A percentile compares a stretch with the other conserved stretches of the same genome.
These are phyloP conservation scores for Pseudocercospora pini-densiflorae DNA, from an alignment of 2,329 filamentous ascomycete species.

Conservation along the genomic window DNA sequence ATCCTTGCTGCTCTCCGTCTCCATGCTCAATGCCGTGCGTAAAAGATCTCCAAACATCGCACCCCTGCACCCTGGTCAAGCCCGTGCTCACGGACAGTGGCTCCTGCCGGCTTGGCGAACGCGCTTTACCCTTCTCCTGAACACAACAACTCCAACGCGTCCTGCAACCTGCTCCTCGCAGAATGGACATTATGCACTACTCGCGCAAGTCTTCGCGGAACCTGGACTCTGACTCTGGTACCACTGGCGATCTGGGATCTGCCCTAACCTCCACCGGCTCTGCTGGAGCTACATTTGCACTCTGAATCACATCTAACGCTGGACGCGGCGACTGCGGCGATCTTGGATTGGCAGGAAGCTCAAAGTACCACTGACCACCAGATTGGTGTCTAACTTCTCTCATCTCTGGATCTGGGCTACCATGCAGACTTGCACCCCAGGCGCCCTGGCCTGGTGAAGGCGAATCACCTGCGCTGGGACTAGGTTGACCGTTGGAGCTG, in stretches of 20 bases:
- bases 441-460: conserved; percentile 9
- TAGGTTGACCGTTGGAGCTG: conserved; percentile 16
- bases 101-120: not conserved
- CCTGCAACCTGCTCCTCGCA: not conserved
- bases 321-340: not conserved
- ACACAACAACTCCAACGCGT: not conserved
- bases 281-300: not conserved
- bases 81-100: not conserved
- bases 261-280: conserved; percentile 7
- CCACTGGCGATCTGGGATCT: not conserved
- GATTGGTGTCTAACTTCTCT: conserved; percentile 3
- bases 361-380: conserved; percentile 10
- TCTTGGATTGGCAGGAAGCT: not conserved
- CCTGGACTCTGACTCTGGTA: not conserved
- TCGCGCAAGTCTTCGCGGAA: not conserved
- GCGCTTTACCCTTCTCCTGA: not conserved
- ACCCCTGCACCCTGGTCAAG: not conserved
- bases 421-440: not conserved
- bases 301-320: not conserved
- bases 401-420: conserved; percentile 4
- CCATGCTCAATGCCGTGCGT: not conserved
- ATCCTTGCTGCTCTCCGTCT: too few species aligned
- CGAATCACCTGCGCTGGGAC: conserved; percentile 8
- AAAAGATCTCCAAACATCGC: not conserved
- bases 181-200: not conserved